These are phyloP conservation scores for Saccharomycopsis selenospora DNA, from an alignment of 805 yeast species.

Conservation along the genomic window DNA sequence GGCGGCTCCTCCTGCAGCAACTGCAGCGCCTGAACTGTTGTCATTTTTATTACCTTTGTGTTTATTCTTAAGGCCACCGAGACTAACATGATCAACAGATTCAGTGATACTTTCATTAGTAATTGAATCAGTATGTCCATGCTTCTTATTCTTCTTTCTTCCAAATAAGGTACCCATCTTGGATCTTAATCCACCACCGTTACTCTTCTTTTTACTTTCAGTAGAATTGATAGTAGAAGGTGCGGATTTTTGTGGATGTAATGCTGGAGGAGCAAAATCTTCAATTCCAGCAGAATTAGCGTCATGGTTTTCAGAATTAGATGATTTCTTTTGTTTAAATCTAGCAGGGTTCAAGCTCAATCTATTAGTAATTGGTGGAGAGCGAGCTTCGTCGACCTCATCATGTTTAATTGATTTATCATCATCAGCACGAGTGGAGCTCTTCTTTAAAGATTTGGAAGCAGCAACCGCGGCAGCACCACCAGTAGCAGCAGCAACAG, in stretches of 20 bases:
- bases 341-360: not conserved
- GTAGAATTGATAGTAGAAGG: constrained; percentile 16
- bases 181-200: constrained; percentile 44
- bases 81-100: constrained; percentile 1
- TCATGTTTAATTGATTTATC: not conserved
- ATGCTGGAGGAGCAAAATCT: constrained; percentile 8
- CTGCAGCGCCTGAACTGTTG: constrained; percentile 2
- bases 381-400: not conserved
- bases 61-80: not conserved
- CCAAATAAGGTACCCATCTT: constrained; percentile 73
- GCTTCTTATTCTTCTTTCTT: constrained; percentile 40
- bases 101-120: not conserved
- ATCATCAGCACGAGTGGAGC: not conserved
- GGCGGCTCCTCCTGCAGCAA: constrained; percentile 4
- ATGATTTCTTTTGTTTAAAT: not conserved
- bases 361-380: constrained; percentile 8
- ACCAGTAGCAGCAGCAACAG: not conserved
- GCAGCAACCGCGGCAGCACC: constrained; percentile 5
- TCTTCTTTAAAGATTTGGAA: not conserved
- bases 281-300: not conserved
- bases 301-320: not conserved
- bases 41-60: not conserved
- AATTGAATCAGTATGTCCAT: constrained; percentile 11
- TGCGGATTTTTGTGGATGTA: constrained; percentile 12
- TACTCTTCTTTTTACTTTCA: constrained; percentile 26